These are phyloP conservation scores for Cryptococcus floricola DNA, from an alignment of 1,284 basidiomycete genomes.

Conservation along the genomic window DNA sequence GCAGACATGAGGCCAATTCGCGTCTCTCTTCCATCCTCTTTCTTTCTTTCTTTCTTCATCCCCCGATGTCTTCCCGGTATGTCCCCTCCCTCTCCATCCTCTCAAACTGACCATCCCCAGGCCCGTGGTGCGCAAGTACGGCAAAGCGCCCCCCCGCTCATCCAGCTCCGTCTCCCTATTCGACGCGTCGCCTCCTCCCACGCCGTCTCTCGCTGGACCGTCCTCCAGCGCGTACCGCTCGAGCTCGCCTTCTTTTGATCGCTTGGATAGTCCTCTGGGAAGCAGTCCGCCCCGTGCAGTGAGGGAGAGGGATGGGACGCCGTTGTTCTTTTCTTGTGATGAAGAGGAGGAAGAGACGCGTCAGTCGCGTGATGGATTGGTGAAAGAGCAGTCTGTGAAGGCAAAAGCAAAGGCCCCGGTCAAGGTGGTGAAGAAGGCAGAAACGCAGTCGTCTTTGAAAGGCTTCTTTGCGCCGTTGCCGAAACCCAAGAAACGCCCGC, in stretches of 20 bases:
- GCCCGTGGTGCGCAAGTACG: conserved; percentile 31
- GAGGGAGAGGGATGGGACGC: neutral
- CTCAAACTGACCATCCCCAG: conserved; percentile 10
- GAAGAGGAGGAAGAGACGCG: conserved; percentile 9
- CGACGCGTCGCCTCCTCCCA: conserved; percentile 6
- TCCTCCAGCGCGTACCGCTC: conserved; percentile 1
- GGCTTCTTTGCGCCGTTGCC: conserved; percentile 33
- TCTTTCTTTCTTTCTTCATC: neutral
- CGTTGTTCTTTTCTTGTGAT: conserved; percentile 7
- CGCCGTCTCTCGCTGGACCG: neutral
- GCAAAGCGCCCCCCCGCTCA: conserved; percentile 14
- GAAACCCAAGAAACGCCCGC: conserved; percentile 11
- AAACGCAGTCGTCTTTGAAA: conserved; percentile 25
- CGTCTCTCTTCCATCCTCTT: neutral
- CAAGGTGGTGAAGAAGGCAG: conserved; percentile 3
- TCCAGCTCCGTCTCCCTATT: conserved; percentile 18
- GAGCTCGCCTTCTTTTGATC: conserved; percentile 14
- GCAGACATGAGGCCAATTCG: neutral
- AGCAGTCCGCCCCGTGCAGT: conserved; percentile 1
- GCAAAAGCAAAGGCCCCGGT: neutral
- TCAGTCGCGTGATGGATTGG: neutral
- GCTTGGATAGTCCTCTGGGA: conserved; percentile 9
- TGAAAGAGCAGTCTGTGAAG: neutral
- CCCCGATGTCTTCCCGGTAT: conserved; percentile 3
- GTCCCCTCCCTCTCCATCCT: neutral